These are phyloP conservation scores for Cyberlindnera maritima DNA, from an alignment of 805 yeast species.

Conservation along the genomic window DNA sequence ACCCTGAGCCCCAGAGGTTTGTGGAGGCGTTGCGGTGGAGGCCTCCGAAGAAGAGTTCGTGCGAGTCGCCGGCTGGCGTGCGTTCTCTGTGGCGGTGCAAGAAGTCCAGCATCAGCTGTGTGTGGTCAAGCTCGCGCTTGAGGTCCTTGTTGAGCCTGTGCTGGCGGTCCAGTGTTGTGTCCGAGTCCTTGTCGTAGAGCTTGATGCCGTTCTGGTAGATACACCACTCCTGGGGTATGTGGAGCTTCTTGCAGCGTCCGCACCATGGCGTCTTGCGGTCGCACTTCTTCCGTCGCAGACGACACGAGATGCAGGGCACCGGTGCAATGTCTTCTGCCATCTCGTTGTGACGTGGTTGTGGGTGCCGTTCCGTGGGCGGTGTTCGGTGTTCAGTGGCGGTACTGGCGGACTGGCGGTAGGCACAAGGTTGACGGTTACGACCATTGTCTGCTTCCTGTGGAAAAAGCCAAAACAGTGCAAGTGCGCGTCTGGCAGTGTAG, in stretches of 20 bases:
- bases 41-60: not conserved
- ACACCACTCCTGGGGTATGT: slow-evolving; percentile 3
- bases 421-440: no score
- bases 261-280: slow-evolving; percentile 1
- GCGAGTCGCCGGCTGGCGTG: not conserved
- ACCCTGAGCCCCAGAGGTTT: not conserved
- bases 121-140: not conserved
- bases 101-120: not conserved
- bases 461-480: no score
- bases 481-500: no score
- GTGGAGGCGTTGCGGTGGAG: not conserved
- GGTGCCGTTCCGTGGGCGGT: not conserved
- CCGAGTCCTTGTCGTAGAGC: slow-evolving; percentile 1
- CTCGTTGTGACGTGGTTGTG: not conserved
- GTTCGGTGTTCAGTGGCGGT: no score
- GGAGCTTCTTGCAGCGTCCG: slow-evolving; percentile 1
- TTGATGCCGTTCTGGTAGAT: slow-evolving; percentile 1
- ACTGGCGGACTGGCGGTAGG: no score
- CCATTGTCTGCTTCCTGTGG: no score
- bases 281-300: slow-evolving; percentile 6
- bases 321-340: not conserved
- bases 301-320: slow-evolving; percentile 6
- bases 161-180: not conserved
- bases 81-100: not conserved
- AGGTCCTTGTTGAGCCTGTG: not conserved